Base-by-base conservation (phyloP, 768 basidiomycete species). In the Clathrus columnatus region DNA sequence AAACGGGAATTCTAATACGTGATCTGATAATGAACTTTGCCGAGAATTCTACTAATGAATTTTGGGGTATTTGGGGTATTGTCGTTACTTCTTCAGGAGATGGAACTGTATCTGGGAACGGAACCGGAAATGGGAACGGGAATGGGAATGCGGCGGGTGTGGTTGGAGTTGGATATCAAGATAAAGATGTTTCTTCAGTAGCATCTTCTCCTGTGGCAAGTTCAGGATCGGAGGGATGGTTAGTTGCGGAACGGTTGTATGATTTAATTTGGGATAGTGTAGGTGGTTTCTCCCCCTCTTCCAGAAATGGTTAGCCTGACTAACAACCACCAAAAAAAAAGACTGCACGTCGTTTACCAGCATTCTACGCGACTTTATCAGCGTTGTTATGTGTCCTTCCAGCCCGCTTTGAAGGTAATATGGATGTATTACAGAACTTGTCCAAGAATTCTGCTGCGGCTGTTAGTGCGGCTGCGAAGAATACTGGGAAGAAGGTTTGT, bases 401-500 rank as follows among this genome's bases (percentile, higher is more conserved):
- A 20, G 45, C 46, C 23, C 45, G 54, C 4, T 23, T 55, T n/a
- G 46, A 48, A 18, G 16, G n/a, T 14, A 47, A 44, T 24, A 26
- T 28, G 11, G 46, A 46, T 6, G 54, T 47, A n/a, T n/a, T n/a
- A n/a, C n/a, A n/a, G n/a, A n/a, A n/a, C n/a, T n/a, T n/a, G n/a
- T n/a, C n/a, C n/a, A n/a, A n/a, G n/a, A n/a, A n/a, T n/a, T n/a
- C n/a, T n/a, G n/a, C n/a, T n/a, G n/a, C n/a, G n/a, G n/a, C n/a
- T n/a, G n/a, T n/a, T n/a, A n/a, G n/a, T 11, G 21, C 48, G 44
- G 54, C 46, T 17, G 54, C 44, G 24, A 26, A 51, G 24, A 14
- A n/a, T 36, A 16, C 45, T 24, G 29, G 45, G 7, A 47, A 44
- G 32, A 53, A 53, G 51, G 51, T 53, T 47, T 47, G 46, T 18